Percentiles rank a stretch among this genome's conserved stretches.
phyloP scores from a whole-genome alignment of 192 early-diverging fungal genomes.

The Radiomyces spectabilis region DNA sequence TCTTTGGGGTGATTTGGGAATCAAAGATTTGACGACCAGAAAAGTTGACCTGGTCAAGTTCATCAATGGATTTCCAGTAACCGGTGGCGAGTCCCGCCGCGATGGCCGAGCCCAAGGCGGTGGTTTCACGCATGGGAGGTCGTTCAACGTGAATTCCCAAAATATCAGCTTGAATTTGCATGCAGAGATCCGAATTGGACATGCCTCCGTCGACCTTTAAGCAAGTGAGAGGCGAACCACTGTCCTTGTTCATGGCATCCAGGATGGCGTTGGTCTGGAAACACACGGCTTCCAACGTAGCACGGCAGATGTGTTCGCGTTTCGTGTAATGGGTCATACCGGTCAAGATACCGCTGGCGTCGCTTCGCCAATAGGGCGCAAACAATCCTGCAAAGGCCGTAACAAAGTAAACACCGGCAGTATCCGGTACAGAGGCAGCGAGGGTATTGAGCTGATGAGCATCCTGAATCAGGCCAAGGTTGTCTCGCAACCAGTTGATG shows the following conservation, averaged over 20 bases:
- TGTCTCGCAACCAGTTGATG: constrained; percentile 87
- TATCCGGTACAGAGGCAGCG: constrained; percentile 62
- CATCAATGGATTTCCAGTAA: constrained; percentile 48
- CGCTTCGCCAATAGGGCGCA: constrained; percentile 92
- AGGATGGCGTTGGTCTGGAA: constrained; percentile 85
- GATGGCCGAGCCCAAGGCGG: constrained; percentile 86
- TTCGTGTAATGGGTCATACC: constrained; percentile 88
- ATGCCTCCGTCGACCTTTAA: constrained; percentile 94
- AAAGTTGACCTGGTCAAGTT: constrained; percentile 47
- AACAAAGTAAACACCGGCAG: constrained; percentile 91
- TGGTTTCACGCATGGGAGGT: constrained; percentile 86
- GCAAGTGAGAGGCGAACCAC: constrained; percentile 53
- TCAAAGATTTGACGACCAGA: constrained; percentile 39
- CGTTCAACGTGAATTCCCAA: constrained; percentile 71
- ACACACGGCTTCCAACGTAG: constrained; percentile 84
- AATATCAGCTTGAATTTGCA: constrained; percentile 91
- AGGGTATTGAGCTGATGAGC: constrained; percentile 67
- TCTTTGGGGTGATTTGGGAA: constrained; percentile 37
- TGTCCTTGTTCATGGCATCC: constrained; percentile 83
- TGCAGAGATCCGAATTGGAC: constrained; percentile 81
- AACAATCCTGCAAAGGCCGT: constrained; percentile 90
- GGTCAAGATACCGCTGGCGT: constrained; percentile 79
- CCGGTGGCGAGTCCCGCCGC: constrained; percentile 77
- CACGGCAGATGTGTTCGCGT: constrained; percentile 77
- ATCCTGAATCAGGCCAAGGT: constrained; percentile 65